Percentiles rank a stretch among this genome's conserved stretches.
Evolutionary conservation across 208 protist genomes (phyloP).

Genomic region (Angomonas ambiguus): DNA sequence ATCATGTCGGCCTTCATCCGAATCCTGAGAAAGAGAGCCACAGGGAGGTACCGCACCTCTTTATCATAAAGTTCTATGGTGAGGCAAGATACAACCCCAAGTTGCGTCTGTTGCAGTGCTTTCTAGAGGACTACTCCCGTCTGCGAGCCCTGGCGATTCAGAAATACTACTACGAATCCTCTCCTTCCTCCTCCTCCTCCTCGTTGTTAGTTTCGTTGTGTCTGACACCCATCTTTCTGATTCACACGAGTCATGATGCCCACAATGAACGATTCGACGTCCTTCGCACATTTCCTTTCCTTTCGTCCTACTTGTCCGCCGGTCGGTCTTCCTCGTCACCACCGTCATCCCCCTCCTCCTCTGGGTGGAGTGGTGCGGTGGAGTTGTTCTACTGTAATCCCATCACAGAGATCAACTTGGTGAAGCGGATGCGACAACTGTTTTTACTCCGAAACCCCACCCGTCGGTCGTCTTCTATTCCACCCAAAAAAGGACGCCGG

Average conservation of each 20-base stretch:
- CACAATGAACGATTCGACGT: conserved; percentile 79
- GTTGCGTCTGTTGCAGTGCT: conserved; percentile 28
- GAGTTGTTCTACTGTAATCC: conserved; percentile 74
- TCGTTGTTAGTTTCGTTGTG: conserved; percentile 18
- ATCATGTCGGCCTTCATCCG: too few species aligned
- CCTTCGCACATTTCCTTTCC: conserved; percentile 26
- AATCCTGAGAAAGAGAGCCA: neutral
- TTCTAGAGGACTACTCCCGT: conserved; percentile 57
- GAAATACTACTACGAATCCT: neutral
- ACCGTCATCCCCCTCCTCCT: too few species aligned
- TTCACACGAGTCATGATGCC: conserved; percentile 82
- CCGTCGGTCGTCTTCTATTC: too few species aligned
- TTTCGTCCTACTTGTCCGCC: too few species aligned
- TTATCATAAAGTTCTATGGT: conserved; percentile 60
- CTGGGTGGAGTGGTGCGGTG: conserved; percentile 13
- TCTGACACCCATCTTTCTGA: conserved; percentile 58
- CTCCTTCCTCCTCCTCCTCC: neutral
- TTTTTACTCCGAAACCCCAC: too few species aligned
- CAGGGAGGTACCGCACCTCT: conserved; percentile 15
- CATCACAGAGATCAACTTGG: conserved; percentile 62
- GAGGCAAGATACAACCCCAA: conserved; percentile 25
- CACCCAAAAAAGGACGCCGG: too few species aligned
- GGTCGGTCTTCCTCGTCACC: too few species aligned
- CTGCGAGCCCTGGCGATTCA: conserved; percentile 1
- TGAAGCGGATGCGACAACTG: conserved; percentile 39